Conservation (phyloP, 345 rosid species). For the Mercurialis annua region DNA sequence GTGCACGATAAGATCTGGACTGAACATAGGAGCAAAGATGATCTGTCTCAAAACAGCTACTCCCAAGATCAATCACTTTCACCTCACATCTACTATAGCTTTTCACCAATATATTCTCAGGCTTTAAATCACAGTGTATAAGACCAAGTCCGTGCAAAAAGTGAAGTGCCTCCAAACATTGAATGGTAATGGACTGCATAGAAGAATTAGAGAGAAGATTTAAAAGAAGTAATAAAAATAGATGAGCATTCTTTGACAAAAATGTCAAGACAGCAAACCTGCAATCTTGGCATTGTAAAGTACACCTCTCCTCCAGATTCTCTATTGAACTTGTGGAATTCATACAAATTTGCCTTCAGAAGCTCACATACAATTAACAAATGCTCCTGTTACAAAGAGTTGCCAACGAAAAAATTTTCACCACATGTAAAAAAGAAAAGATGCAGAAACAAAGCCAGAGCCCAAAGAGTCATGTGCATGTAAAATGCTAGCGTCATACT, state of each 20-base stretch:
- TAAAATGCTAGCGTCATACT: too few relatives aligned
- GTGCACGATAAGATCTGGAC: slow-evolving; percentile 97
- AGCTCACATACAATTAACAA: slow-evolving; percentile 96
- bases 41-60: slow-evolving; percentile 99
- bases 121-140: slow-evolving; percentile 95
- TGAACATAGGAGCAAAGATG: slow-evolving; percentile 98
- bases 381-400: slow-evolving; percentile 70
- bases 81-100: slow-evolving; percentile 98
- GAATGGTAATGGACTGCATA: slow-evolving; percentile 92
- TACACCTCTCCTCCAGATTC: slow-evolving; percentile 99
- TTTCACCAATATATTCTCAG: slow-evolving; percentile 91
- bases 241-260: slow-evolving; percentile 8
- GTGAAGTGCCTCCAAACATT: slow-evolving; percentile 93
- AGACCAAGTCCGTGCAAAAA: slow-evolving; percentile 95
- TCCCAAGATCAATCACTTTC: slow-evolving; percentile 99
- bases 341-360: slow-evolving; percentile 96
- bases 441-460: background rate
- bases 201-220: slow-evolving; percentile 25
- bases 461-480: background rate
- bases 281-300: slow-evolving; percentile 98
- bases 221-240: slow-evolving; percentile 16
- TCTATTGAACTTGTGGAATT: slow-evolving; percentile 95
- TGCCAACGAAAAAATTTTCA: slow-evolving; percentile 13
- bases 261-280: slow-evolving; percentile 48
- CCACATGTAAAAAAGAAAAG: background rate